A percentile compares a stretch with the other conserved stretches of the same genome.
Conservation (phyloP, 345 rosid genomes). For the Lenwebbia sp. region DNA sequence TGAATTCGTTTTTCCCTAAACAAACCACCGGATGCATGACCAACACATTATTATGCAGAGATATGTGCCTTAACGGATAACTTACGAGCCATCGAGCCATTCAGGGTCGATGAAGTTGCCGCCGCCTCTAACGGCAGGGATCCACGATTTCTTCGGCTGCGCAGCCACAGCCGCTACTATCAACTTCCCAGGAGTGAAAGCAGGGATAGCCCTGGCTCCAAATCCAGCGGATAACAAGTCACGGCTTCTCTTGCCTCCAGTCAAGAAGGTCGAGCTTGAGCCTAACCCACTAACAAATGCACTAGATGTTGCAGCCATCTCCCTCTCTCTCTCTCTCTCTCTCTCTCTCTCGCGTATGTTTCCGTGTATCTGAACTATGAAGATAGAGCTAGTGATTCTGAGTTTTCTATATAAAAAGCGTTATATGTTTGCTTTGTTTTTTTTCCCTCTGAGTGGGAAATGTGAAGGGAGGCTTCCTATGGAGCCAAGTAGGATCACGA, state of each 20-base stretch:
- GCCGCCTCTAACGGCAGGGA: slow-evolving; percentile 80
- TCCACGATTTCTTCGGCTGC: slow-evolving; percentile 77
- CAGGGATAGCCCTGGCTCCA: slow-evolving; percentile 4
- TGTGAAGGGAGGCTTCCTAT: slow-evolving; percentile 8
- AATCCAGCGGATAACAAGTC: slow-evolving; percentile 19
- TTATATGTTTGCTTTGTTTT: not conserved
- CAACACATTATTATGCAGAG: not conserved
- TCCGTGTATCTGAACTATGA: not conserved
- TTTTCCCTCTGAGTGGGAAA: not conserved
- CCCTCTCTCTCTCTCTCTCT: not conserved
- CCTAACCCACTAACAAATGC: slow-evolving; percentile 71
- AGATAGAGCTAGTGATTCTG: not conserved
- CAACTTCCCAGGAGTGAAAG: slow-evolving; percentile 23
- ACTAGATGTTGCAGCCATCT: slow-evolving; percentile 33
- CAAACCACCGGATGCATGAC: not conserved
- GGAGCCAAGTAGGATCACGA: slow-evolving; percentile 48
- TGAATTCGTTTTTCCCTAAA: not conserved
- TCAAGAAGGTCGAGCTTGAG: slow-evolving; percentile 75
- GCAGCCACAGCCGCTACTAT: slow-evolving; percentile 29
- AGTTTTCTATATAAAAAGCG: not conserved
- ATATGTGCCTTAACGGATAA: not conserved
- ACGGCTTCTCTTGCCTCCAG: slow-evolving; percentile 37
- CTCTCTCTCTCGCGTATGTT: not conserved
- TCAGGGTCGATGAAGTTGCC: slow-evolving; percentile 88
- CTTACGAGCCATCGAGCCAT: slow-evolving; percentile 99